phyloP scores from a whole-genome alignment of 2,329 filamentous ascomycete genomes.

The Ophiostoma angusticollis region DNA sequence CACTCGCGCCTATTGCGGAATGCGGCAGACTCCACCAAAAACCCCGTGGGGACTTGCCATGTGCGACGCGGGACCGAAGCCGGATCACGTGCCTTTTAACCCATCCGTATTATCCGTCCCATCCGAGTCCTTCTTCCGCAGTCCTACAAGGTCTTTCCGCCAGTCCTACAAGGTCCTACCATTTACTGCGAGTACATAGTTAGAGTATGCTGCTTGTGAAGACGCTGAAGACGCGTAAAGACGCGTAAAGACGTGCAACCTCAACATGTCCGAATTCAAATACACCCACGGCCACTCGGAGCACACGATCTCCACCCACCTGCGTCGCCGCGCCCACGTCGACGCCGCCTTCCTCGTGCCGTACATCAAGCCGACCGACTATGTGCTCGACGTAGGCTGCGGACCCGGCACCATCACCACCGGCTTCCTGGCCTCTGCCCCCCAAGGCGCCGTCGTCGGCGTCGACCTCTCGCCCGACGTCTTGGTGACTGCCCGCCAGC shows the following conservation, averaged over 20 bases:
- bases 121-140: too few relatives aligned
- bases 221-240: too few relatives aligned
- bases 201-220: too few relatives aligned
- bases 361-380: conserved; percentile 24
- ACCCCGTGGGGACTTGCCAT: too few relatives aligned
- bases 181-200: background rate
- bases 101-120: too few relatives aligned
- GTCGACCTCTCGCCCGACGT: conserved; percentile 25
- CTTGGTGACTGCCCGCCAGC: conserved; percentile 13
- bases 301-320: conserved; percentile 25
- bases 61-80: too few relatives aligned
- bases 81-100: too few relatives aligned
- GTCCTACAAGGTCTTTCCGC: too few relatives aligned
- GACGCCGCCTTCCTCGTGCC: conserved; percentile 32
- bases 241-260: background rate
- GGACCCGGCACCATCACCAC: conserved; percentile 36
- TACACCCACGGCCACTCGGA: conserved; percentile 3
- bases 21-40: too few relatives aligned
- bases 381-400: conserved; percentile 34
- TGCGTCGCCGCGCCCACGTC: conserved; percentile 28
- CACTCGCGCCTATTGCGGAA: too few relatives aligned
- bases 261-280: background rate
- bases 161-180: too few relatives aligned
- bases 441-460: conserved; percentile 26
- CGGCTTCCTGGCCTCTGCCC: conserved; percentile 27